A percentile compares a stretch with the other conserved stretches of the same genome.
These are phyloP conservation scores for Candida anglica DNA, from an alignment of 805 yeast species.

Conservation along the genomic window DNA sequence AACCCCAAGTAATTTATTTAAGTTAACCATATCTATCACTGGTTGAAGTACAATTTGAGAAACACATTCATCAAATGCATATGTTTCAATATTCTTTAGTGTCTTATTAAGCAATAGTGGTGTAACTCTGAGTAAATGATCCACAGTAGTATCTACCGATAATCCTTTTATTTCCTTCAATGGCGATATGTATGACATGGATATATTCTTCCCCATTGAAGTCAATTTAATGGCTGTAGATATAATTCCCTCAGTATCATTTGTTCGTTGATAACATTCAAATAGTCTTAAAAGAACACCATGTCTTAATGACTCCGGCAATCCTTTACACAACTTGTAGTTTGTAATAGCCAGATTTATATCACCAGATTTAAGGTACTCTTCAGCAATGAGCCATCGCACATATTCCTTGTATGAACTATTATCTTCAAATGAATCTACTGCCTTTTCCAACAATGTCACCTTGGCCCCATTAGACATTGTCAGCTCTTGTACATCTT, in stretches of 20 bases:
- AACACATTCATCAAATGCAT: conserved; percentile 13
- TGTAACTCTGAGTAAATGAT: conserved; percentile 14
- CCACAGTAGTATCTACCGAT: too few relatives aligned
- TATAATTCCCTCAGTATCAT: too few relatives aligned
- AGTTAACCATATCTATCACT: conserved; percentile 4
- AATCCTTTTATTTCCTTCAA: too few relatives aligned
- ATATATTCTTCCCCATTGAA: too few relatives aligned
- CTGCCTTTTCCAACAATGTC: conserved; percentile 17
- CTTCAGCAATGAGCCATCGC: conserved; percentile 51
- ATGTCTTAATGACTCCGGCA: conserved; percentile 11
- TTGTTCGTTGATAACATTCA: conserved; percentile 28
- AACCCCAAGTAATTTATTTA: conserved; percentile 5
- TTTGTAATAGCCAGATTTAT: conserved; percentile 14
- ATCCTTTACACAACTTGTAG: conserved; percentile 11
- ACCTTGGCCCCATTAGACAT: too few relatives aligned
- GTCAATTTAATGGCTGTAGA: too few relatives aligned
- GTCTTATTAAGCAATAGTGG: conserved; percentile 12
- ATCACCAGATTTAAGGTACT: conserved; percentile 19
- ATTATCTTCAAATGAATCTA: conserved; percentile 3
- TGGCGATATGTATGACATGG: too few relatives aligned
- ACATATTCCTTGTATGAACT: conserved; percentile 21
- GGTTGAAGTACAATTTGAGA: conserved; percentile 16
- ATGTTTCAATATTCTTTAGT: conserved; percentile 7
- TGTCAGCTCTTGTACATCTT: too few relatives aligned
- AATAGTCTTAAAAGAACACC: conserved; percentile 33